Percentiles rank a stretch among this genome's conserved stretches.
Conservation (phyloP, 2,329 filamentous ascomycete genomes). For the Byssoonygena ceratinophila region DNA sequence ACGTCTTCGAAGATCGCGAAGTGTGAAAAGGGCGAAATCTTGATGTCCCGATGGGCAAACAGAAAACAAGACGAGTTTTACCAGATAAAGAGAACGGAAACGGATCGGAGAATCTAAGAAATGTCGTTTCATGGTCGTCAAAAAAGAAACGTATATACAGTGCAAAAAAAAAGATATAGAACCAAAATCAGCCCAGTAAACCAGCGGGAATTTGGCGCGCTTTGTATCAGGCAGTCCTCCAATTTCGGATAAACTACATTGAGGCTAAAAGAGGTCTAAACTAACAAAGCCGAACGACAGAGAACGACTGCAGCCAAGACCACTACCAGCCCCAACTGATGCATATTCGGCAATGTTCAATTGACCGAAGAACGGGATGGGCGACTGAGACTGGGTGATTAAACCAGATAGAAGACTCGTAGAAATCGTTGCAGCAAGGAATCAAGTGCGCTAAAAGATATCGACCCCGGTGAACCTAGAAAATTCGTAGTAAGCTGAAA, state of each 20-base stretch:
- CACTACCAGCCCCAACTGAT: constrained; percentile 8
- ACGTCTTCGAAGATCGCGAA: not conserved
- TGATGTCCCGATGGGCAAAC: not conserved
- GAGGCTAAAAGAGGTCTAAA: constrained; percentile 12
- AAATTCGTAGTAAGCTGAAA: not conserved
- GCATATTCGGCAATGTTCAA: not conserved
- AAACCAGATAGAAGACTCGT: constrained; percentile 2
- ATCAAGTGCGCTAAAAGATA: not conserved
- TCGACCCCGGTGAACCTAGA: not conserved
- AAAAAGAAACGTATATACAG: constrained; percentile 10
- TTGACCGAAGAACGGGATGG: not conserved
- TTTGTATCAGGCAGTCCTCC: not conserved
- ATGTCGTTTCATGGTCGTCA: constrained; percentile 11
- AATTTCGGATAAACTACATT: constrained; percentile 5
- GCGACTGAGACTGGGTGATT: too few species aligned
- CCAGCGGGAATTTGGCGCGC: not conserved
- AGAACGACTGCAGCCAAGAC: constrained; percentile 14
- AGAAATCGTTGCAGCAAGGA: not conserved
- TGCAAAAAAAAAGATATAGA: not conserved
- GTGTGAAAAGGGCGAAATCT: not conserved
- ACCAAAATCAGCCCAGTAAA: not conserved
- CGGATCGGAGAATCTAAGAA: not conserved
- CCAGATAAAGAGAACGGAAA: not conserved
- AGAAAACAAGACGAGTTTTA: not conserved
- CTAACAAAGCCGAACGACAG: constrained; percentile 12